Conservation (phyloP, 306 rosid genomes). For the Cucurbita argyrosperma region DNA sequence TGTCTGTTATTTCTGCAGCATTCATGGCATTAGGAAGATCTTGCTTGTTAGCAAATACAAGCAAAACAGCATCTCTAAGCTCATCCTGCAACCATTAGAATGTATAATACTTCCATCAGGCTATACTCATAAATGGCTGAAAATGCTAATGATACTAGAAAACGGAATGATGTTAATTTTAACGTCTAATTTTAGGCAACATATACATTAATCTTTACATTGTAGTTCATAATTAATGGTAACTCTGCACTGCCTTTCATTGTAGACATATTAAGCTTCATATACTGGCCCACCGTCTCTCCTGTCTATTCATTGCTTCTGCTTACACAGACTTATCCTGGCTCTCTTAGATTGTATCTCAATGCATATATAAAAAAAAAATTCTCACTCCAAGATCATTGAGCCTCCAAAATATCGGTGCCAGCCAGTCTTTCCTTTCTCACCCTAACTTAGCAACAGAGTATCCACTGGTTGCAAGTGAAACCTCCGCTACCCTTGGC, state of each 20-base stretch:
- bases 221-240: neutral
- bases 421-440: neutral
- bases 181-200: neutral
- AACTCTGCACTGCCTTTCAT: neutral
- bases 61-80: conserved; percentile 90
- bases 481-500: neutral
- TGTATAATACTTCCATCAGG: neutral
- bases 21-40: conserved; percentile 99
- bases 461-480: neutral
- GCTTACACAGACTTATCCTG: neutral
- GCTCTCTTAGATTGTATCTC: neutral
- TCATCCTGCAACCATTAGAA: conserved; percentile 54
- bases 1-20: conserved; percentile 96
- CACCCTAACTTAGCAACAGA: neutral
- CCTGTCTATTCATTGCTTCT: neutral
- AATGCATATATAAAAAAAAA: neutral
- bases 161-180: neutral
- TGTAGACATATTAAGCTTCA: neutral
- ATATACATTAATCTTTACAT: neutral
- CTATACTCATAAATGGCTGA: neutral
- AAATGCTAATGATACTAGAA: neutral
- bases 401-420: neutral
- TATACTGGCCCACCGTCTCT: neutral
- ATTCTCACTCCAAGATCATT: neutral
- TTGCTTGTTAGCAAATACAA: conserved; percentile 95